Evolutionary conservation across 768 basidiomycete species (phyloP), one percentile per base, ranked within the genome.

Genomic region (Rhodotorula babjevae): DNA sequence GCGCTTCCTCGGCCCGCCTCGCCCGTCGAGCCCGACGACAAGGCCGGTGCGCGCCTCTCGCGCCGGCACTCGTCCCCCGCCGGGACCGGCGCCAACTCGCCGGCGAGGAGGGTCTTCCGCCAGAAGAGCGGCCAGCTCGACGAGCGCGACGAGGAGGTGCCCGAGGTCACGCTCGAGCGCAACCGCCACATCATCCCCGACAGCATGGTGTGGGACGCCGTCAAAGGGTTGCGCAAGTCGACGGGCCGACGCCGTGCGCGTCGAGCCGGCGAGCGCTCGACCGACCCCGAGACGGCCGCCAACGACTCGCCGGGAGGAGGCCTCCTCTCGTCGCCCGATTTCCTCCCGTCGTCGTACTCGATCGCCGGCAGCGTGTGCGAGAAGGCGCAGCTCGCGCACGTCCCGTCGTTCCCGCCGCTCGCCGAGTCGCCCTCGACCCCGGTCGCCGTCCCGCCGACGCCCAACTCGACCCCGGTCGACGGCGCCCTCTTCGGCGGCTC

Each of bases 181-280:
- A 90, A 99, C 80, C 86, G 90, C n/a, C 96, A 99, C 81, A 96
- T 99, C 71, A 88, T 99, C 61, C 95, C 96, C 9, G 87, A 93
- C 74, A 96, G 93, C 90, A 83, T 97, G 82, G 84, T 96, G 58
- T 78, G 74, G 78, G 76, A 79, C 70, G 75, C 77, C 56, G 74
- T 76, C 61, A 71, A 77, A 67, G 72, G 78, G 56, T 58, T 75
- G 77, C 52, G 57, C 29, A 76, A 69, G 62, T 59, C 36, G 25
- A 56, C 31, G 36, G 33, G 55, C 36, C 57, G 65, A 0, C 50
- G 58, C 8, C 33, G 56, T 46, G 55, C 44, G 16, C 49, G 62
- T n/a, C 33, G 52, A 23, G 29, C 60, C 2, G 60, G 64, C 21
- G 68, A 61, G 57, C 65, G 64, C 33, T 69, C 70, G 44, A 69